A percentile compares a stretch with the other conserved stretches of the same genome.
These are phyloP conservation scores for Venturia asperata DNA, from an alignment of 2,329 filamentous ascomycete genomes.

Conservation along the genomic window DNA sequence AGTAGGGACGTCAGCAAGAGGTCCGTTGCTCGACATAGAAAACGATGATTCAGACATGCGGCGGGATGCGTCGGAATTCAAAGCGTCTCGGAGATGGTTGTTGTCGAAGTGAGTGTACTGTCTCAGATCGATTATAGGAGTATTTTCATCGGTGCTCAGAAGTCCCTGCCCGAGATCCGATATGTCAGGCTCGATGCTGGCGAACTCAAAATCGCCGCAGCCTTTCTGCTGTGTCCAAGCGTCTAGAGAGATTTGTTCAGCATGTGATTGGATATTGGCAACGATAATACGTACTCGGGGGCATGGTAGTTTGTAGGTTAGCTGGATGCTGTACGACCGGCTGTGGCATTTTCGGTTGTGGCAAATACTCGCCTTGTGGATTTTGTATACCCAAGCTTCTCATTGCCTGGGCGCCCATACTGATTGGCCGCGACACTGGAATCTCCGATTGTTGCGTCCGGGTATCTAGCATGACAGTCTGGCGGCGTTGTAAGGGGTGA, in stretches of 20 bases:
- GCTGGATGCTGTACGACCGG: conserved; percentile 12
- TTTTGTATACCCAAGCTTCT: conserved; percentile 16
- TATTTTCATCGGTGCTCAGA: conserved; percentile 35
- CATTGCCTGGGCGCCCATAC: conserved; percentile 5
- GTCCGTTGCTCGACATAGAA: conserved; percentile 57
- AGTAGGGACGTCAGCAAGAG: conserved; percentile 59
- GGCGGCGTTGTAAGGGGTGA: conserved; percentile 2
- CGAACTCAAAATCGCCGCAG: conserved; percentile 34
- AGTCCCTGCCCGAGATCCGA: conserved; percentile 33
- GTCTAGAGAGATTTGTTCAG: conserved; percentile 22
- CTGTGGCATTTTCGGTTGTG: conserved; percentile 18
- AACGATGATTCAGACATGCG: conserved; percentile 68
- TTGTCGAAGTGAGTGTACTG: conserved; percentile 29
- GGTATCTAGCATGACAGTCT: conserved; percentile 16
- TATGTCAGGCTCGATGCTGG: conserved; percentile 34
- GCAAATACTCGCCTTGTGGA: conserved; percentile 18
- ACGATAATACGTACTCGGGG: conserved; percentile 6
- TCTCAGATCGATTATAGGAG: conserved; percentile 35
- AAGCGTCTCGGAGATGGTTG: conserved; percentile 28
- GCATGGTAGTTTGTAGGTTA: conserved; percentile 15
- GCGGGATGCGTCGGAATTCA: conserved; percentile 47
- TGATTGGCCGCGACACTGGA: conserved; percentile 10
- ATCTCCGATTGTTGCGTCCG: conserved; percentile 12
- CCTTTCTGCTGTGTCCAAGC: conserved; percentile 34
- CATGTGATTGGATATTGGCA: neutral